phyloP scores from a whole-genome alignment of 139 green algal genomes.

The Chlamydomonas applanata region DNA sequence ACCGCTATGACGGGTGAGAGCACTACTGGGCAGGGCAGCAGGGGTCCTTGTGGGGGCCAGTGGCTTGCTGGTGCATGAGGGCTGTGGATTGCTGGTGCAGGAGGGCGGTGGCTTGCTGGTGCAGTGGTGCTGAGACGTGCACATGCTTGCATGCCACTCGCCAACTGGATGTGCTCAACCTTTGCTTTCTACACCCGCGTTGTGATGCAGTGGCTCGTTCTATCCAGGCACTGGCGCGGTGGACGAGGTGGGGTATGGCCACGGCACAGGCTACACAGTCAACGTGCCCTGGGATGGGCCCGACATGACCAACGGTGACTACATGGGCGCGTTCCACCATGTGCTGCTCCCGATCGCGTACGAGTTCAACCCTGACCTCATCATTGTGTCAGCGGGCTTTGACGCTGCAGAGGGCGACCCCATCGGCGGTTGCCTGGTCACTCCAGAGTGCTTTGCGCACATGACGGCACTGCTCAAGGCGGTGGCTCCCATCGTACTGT shows the following conservation, averaged over 20 bases:
- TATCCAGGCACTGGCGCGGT: constrained; percentile 48
- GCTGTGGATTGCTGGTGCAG: neutral
- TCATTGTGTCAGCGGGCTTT: constrained; percentile 73
- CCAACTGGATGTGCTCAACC: too few relatives aligned
- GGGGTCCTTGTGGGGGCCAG: too few relatives aligned
- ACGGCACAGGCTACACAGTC: constrained; percentile 58
- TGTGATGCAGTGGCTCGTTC: constrained; percentile 32
- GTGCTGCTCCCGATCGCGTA: constrained; percentile 22
- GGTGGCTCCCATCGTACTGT: constrained; percentile 57
- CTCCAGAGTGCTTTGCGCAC: constrained; percentile 59
- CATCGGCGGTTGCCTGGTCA: constrained; percentile 62
- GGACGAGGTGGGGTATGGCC: constrained; percentile 49
- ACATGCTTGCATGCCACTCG: too few relatives aligned
- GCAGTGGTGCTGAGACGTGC: constrained; percentile 34
- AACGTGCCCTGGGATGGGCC: constrained; percentile 68
- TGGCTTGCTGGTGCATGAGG: too few relatives aligned
- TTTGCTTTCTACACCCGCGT: neutral
- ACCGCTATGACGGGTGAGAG: constrained; percentile 53
- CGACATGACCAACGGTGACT: constrained; percentile 60
- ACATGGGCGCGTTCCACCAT: constrained; percentile 58
- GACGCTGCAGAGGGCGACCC: constrained; percentile 74
- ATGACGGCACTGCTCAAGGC: constrained; percentile 61
- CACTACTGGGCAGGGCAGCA: too few relatives aligned
- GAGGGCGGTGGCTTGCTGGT: neutral
- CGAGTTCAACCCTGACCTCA: constrained; percentile 60